A percentile compares a stretch with the other conserved stretches of the same genome.
These are phyloP conservation scores for Arthrobotrys sphaeroides DNA, from an alignment of 2,329 filamentous ascomycete genomes.

Conservation along the genomic window DNA sequence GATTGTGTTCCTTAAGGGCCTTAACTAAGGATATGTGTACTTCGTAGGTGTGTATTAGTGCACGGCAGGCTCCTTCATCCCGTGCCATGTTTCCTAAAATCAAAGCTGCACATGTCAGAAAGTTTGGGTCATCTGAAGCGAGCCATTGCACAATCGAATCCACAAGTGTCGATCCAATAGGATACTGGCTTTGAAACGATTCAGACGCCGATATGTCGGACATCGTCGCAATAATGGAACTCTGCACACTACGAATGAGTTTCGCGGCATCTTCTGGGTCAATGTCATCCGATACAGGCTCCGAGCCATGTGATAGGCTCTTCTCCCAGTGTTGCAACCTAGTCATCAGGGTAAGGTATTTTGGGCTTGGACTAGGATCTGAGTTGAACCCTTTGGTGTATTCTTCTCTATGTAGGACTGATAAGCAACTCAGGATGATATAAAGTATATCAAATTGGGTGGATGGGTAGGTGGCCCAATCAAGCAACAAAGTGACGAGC, in stretches of 20 bases:
- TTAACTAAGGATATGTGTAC: slow-evolving; percentile 62
- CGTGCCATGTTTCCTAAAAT: slow-evolving; percentile 65
- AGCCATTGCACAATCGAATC: slow-evolving; percentile 61
- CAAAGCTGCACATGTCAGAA: slow-evolving; percentile 64
- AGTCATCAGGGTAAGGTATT: slow-evolving; percentile 12
- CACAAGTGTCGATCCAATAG: slow-evolving; percentile 61
- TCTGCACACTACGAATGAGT: slow-evolving; percentile 51
- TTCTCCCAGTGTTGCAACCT: slow-evolving; percentile 34
- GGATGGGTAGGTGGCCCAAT: neutral
- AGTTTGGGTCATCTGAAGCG: slow-evolving; percentile 61
- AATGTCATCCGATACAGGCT: neutral
- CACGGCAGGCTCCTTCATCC: slow-evolving; percentile 62
- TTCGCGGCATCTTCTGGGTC: slow-evolving; percentile 17
- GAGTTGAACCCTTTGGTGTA: neutral
- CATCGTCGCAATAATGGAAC: slow-evolving; percentile 51
- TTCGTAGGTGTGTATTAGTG: slow-evolving; percentile 61
- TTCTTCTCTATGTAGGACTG: neutral
- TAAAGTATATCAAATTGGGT: slow-evolving; percentile 16
- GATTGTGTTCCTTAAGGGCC: slow-evolving; percentile 60
- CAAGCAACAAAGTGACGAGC: slow-evolving; percentile 2
- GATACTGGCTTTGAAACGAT: slow-evolving; percentile 59
- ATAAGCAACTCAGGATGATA: slow-evolving; percentile 10
- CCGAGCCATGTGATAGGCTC: neutral
- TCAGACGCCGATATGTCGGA: slow-evolving; percentile 55
- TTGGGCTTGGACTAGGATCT: neutral